Evolutionary conservation across 257 asterid species (phyloP).

Genomic region (Przewalskia tangutica): DNA sequence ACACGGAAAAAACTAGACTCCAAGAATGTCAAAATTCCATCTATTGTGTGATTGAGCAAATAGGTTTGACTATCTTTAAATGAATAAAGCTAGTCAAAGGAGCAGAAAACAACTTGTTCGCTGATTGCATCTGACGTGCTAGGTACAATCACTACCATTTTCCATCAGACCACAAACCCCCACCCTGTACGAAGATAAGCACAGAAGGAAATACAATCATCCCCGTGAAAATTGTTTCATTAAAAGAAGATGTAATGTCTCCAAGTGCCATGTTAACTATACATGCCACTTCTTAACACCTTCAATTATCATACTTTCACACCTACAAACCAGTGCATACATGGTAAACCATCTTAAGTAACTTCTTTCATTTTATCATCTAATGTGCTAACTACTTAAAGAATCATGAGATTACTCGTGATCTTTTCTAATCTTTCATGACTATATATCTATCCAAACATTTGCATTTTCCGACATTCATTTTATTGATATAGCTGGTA

Average conservation of each 20-base stretch:
- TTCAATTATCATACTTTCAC: neutral
- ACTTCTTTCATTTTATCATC: neutral
- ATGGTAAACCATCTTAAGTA: neutral
- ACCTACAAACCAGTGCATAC: neutral
- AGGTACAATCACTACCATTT: neutral
- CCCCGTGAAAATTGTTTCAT: neutral
- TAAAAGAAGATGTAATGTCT: neutral
- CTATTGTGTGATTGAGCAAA: neutral
- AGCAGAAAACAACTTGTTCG: neutral
- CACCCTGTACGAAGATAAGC: neutral
- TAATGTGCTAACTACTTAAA: neutral
- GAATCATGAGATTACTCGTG: neutral
- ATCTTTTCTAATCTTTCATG: neutral
- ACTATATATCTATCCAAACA: neutral
- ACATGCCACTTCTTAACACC: neutral
- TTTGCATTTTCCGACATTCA: neutral
- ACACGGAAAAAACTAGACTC: neutral
- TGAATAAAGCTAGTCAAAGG: neutral
- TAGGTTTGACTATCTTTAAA: neutral
- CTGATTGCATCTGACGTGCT: neutral
- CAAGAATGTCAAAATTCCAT: neutral
- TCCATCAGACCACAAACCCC: neutral
- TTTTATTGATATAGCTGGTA: neutral
- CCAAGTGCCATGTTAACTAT: neutral
- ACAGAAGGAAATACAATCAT: neutral